Evolutionary conservation across 108 stramenopile genomes (phyloP), one percentile per base, ranked within the genome.

Genomic region (Tribonema minus): DNA sequence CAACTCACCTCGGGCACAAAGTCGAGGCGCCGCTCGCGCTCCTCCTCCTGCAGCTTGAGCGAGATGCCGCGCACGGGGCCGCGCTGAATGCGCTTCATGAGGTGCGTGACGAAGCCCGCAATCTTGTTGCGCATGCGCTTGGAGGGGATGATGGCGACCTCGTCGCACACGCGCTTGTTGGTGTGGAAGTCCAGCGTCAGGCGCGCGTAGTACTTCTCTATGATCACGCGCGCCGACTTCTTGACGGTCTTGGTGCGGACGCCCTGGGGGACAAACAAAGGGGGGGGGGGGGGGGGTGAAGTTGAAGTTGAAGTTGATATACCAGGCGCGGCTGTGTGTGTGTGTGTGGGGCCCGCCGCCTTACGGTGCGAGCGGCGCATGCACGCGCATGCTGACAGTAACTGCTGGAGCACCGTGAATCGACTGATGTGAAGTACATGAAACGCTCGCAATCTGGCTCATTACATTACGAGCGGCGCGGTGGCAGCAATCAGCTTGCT

Each of bases 81-180:
- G 86, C 94, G 93, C 85, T 93, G 92, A 91, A 99, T 99, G 70
- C 99, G 93, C 88, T 95, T 95, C 97, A 99, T 99, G 67, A 99
- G 87, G 84, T 98, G 97, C 64, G 96, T 98, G 71, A 95, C 94
- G 87, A 95, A 98, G 66, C 97, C 96, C 58, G 96, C 96, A 81
- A 99, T 97, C 92, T 99, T 99, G 91, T 99, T 99, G 70, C 98
- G 93, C 96, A 99, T 97, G 71, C 98, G 93, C 93, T 99, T 99
- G 72, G 96, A 97, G 40, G 98, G 98, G 63, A 94, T 83, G 85
- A 96, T 93, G 65, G 96, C 95, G 65, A 99, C 95, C 85, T 82
- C 76, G 84, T 95, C 95, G 68, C 92, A 82, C 62, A 99, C 89
- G 67, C 96, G 91, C 91, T 99, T 99, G 93, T 99, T 99, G 85